A percentile compares a stretch with the other conserved stretches of the same genome.
Evolutionary conservation across 192 early-diverging fungal genomes (phyloP).

Genomic region (Rhizophlyctis rosea): DNA sequence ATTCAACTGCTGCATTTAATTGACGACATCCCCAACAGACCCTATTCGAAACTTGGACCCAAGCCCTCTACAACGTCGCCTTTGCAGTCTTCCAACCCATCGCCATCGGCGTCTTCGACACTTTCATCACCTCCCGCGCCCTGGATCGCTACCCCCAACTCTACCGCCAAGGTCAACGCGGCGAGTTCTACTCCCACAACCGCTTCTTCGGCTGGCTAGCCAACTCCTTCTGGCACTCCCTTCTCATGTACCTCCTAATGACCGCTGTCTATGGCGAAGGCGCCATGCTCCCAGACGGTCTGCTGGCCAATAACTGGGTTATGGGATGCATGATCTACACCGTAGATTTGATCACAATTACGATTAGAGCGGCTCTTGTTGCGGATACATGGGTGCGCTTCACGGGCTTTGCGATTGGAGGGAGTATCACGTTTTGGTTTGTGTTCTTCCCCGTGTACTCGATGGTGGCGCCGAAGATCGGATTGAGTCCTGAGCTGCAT

Average conservation of each 20-base stretch:
- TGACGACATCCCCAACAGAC: constrained; percentile 53
- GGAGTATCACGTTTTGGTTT: constrained; percentile 88
- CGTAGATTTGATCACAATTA: constrained; percentile 79
- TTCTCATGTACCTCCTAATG: constrained; percentile 74
- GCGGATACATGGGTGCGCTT: constrained; percentile 94
- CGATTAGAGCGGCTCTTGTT: constrained; percentile 87
- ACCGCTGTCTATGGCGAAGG: constrained; percentile 65
- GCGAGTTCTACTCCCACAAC: constrained; percentile 72
- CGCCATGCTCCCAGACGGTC: constrained; percentile 66
- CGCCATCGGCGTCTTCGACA: constrained; percentile 97
- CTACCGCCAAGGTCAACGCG: constrained; percentile 64
- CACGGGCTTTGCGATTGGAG: constrained; percentile 85
- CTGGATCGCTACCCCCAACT: constrained; percentile 97
- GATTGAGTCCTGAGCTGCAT: constrained; percentile 45
- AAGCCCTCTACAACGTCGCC: constrained; percentile 90
- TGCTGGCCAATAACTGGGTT: constrained; percentile 82
- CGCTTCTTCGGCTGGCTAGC: constrained; percentile 90
- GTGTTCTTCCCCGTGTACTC: constrained; percentile 82
- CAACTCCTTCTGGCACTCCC: constrained; percentile 92
- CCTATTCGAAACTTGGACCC: constrained; percentile 97
- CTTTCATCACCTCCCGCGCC: constrained; percentile 87
- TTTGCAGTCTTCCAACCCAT: constrained; percentile 94
- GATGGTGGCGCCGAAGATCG: constrained; percentile 62
- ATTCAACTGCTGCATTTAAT: not conserved
- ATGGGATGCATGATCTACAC: constrained; percentile 89